Conservation (phyloP, 2,329 filamentous ascomycete genomes). For the Talaromyces atroroseus region DNA sequence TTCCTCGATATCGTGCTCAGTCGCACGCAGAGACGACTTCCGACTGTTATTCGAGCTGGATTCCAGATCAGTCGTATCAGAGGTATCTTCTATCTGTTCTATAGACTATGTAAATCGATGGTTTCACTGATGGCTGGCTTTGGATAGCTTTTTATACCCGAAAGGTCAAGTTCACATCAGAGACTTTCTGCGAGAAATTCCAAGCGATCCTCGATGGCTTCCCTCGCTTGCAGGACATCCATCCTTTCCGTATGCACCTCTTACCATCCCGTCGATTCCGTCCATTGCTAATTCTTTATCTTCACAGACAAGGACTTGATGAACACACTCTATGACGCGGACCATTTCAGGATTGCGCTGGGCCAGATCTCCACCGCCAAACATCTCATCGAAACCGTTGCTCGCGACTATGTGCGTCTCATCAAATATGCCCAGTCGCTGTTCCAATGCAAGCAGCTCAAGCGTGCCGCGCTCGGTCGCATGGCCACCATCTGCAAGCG, state of each 20-base stretch:
- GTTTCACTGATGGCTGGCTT: neutral
- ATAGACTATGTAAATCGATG: neutral
- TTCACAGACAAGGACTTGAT: conserved; percentile 66
- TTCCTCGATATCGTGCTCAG: conserved; percentile 97
- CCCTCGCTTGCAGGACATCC: conserved; percentile 86
- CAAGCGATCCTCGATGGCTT: conserved; percentile 86
- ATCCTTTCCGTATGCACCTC: conserved; percentile 70
- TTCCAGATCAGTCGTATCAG: conserved; percentile 95
- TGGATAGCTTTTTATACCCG: conserved; percentile 80
- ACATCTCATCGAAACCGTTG: conserved; percentile 92
- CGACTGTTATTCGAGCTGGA: conserved; percentile 90
- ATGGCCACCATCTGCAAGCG: conserved; percentile 97
- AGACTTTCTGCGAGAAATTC: conserved; percentile 95
- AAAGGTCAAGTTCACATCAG: conserved; percentile 97
- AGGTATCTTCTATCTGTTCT: conserved; percentile 35
- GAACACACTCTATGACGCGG: conserved; percentile 97
- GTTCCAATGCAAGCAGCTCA: conserved; percentile 98
- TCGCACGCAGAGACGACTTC: conserved; percentile 83
- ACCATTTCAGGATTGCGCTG: conserved; percentile 95
- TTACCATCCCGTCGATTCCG: too few relatives aligned
- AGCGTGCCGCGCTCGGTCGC: conserved; percentile 88
- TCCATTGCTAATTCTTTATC: neutral
- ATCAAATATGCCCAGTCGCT: conserved; percentile 95
- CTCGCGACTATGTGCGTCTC: conserved; percentile 90
- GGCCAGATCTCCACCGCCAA: conserved; percentile 95